phyloP scores from a whole-genome alignment of 768 basidiomycete genomes.

The Serendipita indica region DNA sequence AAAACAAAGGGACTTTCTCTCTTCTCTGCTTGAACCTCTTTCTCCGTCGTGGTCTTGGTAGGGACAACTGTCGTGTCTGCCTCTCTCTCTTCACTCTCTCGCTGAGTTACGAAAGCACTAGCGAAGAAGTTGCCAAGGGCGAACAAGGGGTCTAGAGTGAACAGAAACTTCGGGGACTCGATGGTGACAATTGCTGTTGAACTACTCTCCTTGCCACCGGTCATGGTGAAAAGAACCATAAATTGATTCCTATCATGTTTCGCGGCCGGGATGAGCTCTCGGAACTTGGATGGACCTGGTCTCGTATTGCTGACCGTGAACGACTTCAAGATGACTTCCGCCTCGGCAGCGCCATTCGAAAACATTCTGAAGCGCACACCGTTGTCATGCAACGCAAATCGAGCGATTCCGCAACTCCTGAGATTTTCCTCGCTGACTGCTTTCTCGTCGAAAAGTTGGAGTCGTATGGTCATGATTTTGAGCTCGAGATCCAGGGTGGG shows the following conservation, averaged over 20 bases:
- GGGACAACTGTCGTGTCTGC: background rate
- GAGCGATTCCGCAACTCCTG: constrained; percentile 66
- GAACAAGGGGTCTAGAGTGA: constrained; percentile 83
- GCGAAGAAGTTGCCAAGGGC: constrained; percentile 76
- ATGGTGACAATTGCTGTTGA: constrained; percentile 73
- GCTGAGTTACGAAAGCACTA: constrained; percentile 31
- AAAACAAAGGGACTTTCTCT: constrained; percentile 32
- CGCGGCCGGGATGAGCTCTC: constrained; percentile 89
- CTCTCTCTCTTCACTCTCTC: constrained; percentile 13
- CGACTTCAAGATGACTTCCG: constrained; percentile 76
- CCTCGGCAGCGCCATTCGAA: constrained; percentile 71
- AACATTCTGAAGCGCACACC: constrained; percentile 66
- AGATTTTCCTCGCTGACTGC: constrained; percentile 44
- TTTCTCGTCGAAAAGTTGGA: constrained; percentile 68
- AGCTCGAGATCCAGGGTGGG: constrained; percentile 61
- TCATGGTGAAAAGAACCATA: constrained; percentile 77
- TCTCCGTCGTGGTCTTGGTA: background rate
- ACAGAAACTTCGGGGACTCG: constrained; percentile 84
- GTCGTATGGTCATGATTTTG: constrained; percentile 50
- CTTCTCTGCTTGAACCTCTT: background rate
- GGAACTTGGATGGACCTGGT: constrained; percentile 67
- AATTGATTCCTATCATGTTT: constrained; percentile 81
- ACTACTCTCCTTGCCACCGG: constrained; percentile 40
- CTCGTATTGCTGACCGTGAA: constrained; percentile 84
- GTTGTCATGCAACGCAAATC: constrained; percentile 70